Percentiles rank a stretch among this genome's conserved stretches.
Conservation (phyloP, 495 filamentous ascomycete genomes). For the Xylaria venustula region DNA sequence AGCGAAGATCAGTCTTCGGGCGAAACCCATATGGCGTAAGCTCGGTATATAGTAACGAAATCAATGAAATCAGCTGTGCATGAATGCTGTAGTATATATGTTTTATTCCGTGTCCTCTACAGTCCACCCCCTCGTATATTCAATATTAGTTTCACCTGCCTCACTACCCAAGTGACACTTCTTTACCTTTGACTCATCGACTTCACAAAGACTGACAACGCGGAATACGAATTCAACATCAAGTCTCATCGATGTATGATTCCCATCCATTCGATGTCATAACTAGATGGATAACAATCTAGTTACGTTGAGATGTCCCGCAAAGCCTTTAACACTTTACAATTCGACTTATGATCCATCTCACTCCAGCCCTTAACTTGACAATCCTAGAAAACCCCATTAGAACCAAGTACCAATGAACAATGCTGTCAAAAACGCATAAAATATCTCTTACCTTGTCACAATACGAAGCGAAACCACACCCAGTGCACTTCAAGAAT, state of each 20-base stretch:
- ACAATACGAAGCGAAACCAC: slow-evolving; percentile 41
- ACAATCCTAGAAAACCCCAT: slow-evolving; percentile 28
- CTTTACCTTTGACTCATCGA: too few relatives aligned
- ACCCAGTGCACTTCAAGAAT: slow-evolving; percentile 42
- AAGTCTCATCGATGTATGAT: not conserved
- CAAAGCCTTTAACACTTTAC: slow-evolving; percentile 40
- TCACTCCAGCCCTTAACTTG: slow-evolving; percentile 43
- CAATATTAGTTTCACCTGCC: too few relatives aligned
- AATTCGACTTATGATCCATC: slow-evolving; percentile 41
- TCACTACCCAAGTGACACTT: too few relatives aligned
- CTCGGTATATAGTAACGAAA: too few relatives aligned
- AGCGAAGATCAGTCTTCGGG: not conserved
- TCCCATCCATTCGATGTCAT: too few relatives aligned
- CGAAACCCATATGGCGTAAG: too few relatives aligned
- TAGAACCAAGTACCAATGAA: not conserved
- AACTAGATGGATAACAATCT: not conserved
- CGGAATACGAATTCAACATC: not conserved
- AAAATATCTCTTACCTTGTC: slow-evolving; percentile 34
- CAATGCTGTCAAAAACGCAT: not conserved
- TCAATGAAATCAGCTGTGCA: too few relatives aligned
- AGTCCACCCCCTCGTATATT: too few relatives aligned
- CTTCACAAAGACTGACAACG: too few relatives aligned
- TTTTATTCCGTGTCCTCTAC: too few relatives aligned
- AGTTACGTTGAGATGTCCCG: slow-evolving; percentile 32
- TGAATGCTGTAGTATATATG: too few relatives aligned